phyloP scores from a whole-genome alignment of 176 grass and related monocot genomes.

The Oryza brachyantha region DNA sequence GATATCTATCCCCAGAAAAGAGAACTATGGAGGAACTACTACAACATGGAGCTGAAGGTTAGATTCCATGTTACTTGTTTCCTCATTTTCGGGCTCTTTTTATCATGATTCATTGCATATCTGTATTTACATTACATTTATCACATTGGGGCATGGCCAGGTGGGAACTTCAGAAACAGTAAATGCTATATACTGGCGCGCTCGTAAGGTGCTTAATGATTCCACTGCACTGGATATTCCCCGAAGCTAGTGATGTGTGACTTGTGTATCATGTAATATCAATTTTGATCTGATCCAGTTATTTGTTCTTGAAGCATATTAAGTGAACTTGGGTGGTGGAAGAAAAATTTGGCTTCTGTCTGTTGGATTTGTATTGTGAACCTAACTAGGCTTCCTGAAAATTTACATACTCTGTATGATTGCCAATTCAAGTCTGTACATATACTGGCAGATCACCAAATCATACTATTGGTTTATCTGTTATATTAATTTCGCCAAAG shows the following conservation, averaged over 20 bases:
- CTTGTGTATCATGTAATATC: conserved; percentile 11
- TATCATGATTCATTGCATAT: background rate
- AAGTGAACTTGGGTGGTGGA: background rate
- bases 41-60: conserved; percentile 61
- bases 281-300: conserved; percentile 20
- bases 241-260: background rate
- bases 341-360: background rate
- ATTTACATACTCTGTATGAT: background rate
- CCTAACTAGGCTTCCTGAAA: background rate
- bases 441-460: background rate
- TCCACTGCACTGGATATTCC: conserved; percentile 23
- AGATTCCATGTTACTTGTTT: background rate
- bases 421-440: background rate
- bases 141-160: conserved; percentile 17
- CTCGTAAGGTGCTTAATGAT: conserved; percentile 52
- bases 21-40: conserved; percentile 63
- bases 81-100: background rate
- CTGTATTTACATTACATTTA: background rate
- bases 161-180: conserved; percentile 56
- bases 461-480: background rate
- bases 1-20: conserved; percentile 46
- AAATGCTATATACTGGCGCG: conserved; percentile 63
- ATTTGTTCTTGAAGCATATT: background rate
- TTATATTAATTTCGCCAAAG: background rate
- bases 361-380: background rate